Evolutionary conservation across 1,284 basidiomycete species (phyloP).

Genomic region (Cystobasidium slooffiae): DNA sequence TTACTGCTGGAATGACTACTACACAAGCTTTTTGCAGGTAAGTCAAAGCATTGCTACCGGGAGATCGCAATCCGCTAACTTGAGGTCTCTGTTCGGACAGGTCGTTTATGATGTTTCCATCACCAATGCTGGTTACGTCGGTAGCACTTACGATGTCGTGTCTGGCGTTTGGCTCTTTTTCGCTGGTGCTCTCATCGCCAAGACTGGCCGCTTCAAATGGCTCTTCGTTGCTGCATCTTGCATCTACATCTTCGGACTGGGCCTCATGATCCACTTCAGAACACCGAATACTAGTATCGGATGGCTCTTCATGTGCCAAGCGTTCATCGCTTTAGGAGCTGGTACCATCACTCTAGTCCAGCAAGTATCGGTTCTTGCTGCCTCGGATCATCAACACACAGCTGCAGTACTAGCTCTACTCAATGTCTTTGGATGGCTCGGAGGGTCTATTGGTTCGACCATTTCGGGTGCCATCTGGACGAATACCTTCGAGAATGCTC

Average conservation of each 20-base stretch:
- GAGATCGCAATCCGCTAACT: neutral
- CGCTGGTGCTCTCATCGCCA: slow-evolving; percentile 19
- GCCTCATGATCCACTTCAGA: slow-evolving; percentile 40
- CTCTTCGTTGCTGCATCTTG: slow-evolving; percentile 8
- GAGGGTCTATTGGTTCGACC: slow-evolving; percentile 26
- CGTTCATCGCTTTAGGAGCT: slow-evolving; percentile 28
- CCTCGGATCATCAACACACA: slow-evolving; percentile 28
- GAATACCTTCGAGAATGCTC: slow-evolving; percentile 19
- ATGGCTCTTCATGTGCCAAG: slow-evolving; percentile 36
- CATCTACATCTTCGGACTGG: slow-evolving; percentile 16
- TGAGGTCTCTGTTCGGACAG: neutral
- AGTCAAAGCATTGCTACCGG: too few species aligned
- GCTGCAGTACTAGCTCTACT: slow-evolving; percentile 33
- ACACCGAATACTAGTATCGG: slow-evolving; percentile 18
- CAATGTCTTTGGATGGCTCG: slow-evolving; percentile 32
- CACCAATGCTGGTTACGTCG: slow-evolving; percentile 28
- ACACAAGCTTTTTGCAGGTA: slow-evolving; percentile 24
- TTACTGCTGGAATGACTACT: slow-evolving; percentile 37
- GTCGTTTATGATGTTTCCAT: slow-evolving; percentile 37
- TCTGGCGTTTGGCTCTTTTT: slow-evolving; percentile 27
- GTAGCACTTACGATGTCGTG: slow-evolving; percentile 22
- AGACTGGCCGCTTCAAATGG: slow-evolving; percentile 22
- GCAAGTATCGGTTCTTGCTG: slow-evolving; percentile 38
- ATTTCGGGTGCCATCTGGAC: slow-evolving; percentile 43
- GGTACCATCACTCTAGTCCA: slow-evolving; percentile 21